phyloP scores from a whole-genome alignment of 306 rosid genomes.

The Lupinus albus region DNA sequence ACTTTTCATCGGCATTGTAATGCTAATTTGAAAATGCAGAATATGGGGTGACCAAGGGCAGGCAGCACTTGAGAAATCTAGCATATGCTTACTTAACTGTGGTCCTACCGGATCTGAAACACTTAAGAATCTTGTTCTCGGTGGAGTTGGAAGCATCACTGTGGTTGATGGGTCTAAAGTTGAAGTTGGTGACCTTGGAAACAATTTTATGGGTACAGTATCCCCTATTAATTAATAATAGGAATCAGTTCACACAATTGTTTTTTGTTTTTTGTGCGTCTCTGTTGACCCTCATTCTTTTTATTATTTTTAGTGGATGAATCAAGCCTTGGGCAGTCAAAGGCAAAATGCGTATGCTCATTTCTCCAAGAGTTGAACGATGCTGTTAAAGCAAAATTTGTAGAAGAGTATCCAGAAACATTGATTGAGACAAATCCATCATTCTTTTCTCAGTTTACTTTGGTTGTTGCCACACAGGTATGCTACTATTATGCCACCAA shows the following conservation, averaged over 20 bases:
- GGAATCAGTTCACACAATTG: too few species aligned
- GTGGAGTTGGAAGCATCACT: conserved; percentile 96
- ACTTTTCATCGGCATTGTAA: not conserved
- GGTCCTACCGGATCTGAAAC: conserved; percentile 99
- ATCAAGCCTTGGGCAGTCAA: conserved; percentile 82
- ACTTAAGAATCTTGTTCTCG: conserved; percentile 91
- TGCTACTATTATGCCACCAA: conserved; percentile 28
- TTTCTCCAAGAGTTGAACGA: conserved; percentile 98
- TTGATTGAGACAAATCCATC: conserved; percentile 83
- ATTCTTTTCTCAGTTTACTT: conserved; percentile 88
- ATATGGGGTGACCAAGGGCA: conserved; percentile 92
- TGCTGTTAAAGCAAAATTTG: conserved; percentile 91
- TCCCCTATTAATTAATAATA: not conserved
- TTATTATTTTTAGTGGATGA: conserved; percentile 65
- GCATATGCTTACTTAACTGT: conserved; percentile 83
- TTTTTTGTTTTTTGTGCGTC: not conserved
- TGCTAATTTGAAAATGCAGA: conserved; percentile 49
- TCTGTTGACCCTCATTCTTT: conserved; percentile 30
- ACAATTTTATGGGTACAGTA: conserved; percentile 81
- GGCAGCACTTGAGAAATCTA: conserved; percentile 80
- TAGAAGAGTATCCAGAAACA: conserved; percentile 82
- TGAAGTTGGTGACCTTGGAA: conserved; percentile 90
- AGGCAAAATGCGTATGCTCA: conserved; percentile 89
- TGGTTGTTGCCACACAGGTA: conserved; percentile 96
- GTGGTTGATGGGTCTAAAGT: conserved; percentile 93